Evolutionary conservation across 306 rosid genomes (phyloP).

Genomic region (Fragaria ananassa): DNA sequence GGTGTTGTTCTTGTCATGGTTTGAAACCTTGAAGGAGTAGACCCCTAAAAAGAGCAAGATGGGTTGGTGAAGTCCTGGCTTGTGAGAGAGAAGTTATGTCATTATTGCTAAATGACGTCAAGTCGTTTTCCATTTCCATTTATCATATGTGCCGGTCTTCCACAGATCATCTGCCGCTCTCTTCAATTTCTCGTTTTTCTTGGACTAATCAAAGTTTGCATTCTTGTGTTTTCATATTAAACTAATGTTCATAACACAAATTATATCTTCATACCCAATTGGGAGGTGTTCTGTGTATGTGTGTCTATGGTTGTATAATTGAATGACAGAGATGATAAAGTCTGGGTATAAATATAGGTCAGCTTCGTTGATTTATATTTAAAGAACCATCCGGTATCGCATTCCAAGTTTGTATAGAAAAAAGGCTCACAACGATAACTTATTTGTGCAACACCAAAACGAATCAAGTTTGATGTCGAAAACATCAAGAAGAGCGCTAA

Average conservation of each 20-base stretch:
- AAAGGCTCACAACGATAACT: no score
- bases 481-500: no score
- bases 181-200: not conserved
- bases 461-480: no score
- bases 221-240: not conserved
- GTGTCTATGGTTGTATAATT: no score
- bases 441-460: no score
- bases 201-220: not conserved
- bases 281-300: not conserved
- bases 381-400: no score
- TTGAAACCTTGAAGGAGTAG: constrained; percentile 2
- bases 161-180: not conserved
- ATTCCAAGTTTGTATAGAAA: no score
- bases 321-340: no score
- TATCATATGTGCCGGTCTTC: not conserved
- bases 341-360: no score
- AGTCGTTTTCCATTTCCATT: not conserved
- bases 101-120: not conserved
- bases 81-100: not conserved
- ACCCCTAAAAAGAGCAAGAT: not conserved
- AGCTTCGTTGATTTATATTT: no score
- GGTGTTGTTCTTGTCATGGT: not conserved
- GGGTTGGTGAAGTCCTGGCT: not conserved
- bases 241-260: not conserved
- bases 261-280: not conserved